phyloP scores from a whole-genome alignment of 805 yeast genomes.

The Metschnikowia baotianmanensis region DNA sequence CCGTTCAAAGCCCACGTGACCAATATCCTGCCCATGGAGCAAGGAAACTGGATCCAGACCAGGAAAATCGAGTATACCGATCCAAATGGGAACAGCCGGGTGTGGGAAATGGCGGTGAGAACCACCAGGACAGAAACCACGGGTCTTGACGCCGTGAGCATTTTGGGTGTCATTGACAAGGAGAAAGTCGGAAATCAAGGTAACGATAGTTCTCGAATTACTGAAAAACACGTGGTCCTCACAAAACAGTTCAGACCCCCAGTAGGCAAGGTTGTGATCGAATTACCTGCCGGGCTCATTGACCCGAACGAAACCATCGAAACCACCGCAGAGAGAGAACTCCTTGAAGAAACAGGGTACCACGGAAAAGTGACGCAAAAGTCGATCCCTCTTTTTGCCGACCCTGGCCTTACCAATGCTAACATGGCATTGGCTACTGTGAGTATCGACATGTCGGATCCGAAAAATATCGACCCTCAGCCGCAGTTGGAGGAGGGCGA shows the following conservation, averaged over 20 bases:
- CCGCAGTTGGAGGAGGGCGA: constrained; percentile 86
- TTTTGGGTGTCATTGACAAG: constrained; percentile 65
- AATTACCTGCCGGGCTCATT: constrained; percentile 92
- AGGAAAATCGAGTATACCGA: constrained; percentile 68
- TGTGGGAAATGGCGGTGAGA: constrained; percentile 90
- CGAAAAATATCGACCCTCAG: constrained; percentile 64
- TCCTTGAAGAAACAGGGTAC: constrained; percentile 92
- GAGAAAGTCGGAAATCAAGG: too few relatives aligned
- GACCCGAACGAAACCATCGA: constrained; percentile 80
- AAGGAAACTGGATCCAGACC: constrained; percentile 49
- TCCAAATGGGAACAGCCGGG: constrained; percentile 63
- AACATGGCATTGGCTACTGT: constrained; percentile 78
- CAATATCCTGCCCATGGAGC: constrained; percentile 33
- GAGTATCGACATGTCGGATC: constrained; percentile 65
- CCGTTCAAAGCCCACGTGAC: constrained; percentile 35
- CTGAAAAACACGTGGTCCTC: constrained; percentile 44
- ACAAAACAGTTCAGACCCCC: constrained; percentile 96
- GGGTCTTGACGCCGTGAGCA: constrained; percentile 86
- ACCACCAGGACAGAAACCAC: constrained; percentile 61
- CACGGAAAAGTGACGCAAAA: constrained; percentile 53
- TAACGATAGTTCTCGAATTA: background rate
- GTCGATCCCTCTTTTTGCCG: constrained; percentile 51
- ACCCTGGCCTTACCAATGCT: constrained; percentile 88
- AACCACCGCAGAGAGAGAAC: constrained; percentile 81
- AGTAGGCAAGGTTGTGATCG: constrained; percentile 81